Evolutionary conservation across 257 asterid species (phyloP), one percentile per base, ranked within the genome.

Genomic region (Penstemon davidsonii): DNA sequence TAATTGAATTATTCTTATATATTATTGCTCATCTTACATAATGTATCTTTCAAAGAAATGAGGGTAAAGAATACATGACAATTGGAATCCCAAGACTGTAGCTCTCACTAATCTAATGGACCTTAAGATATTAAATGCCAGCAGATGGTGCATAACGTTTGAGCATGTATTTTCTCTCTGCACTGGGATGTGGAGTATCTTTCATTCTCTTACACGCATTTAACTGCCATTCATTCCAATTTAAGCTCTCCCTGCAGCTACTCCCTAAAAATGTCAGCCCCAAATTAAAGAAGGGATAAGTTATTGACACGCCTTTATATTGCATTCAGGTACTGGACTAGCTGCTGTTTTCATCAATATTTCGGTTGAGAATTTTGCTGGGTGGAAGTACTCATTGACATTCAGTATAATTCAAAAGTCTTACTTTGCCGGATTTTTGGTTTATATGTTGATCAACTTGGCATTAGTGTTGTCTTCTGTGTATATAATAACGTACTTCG

Each of bases 351-450:
- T 87, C 75, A 88, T 94, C 88, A 94, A 94, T 79, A 79, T 94
- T 56, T 91, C 97, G 19, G 97, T 94, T n/a, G 99, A 94, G 77
- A 94, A 94, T 81, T 94, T 94, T 76, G 99, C 99, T 7, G 99
- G 99, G 71, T 94, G 99, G 99, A 94, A 94, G 82, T 94, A 85
- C 69, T 94, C 99, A 5, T 79, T 88, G 80, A 94, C 99, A 7
- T 94, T 94, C 78, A 78, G 80, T 71, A 89, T 94, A 75, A 91
- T 91, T 63, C 99, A 94, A 74, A 94, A 79, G 82, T 94, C 99
- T 58, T 94, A 94, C 75, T 82, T 94, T 70, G 91, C 83, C 7
- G 99, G 99, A 60, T 94, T 84, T 82, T 62, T 91, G 77, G 88
- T 94, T 70, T 91, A 94, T 75, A 80, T 73, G 55, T 78, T 83